Conservation (phyloP, 768 basidiomycete genomes). For the Tephrocybe sp. region DNA sequence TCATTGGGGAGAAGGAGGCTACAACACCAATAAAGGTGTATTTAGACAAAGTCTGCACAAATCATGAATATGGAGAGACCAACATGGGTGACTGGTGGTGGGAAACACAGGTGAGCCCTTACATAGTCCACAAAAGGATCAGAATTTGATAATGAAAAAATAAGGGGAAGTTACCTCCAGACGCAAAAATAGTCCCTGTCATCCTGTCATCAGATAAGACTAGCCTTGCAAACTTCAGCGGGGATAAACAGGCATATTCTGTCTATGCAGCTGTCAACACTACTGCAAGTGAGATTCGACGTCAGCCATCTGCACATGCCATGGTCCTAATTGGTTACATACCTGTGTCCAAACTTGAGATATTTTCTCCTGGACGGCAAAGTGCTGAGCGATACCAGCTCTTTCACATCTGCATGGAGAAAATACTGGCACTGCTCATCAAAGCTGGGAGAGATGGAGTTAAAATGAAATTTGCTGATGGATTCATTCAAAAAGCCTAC, state of each 20-base stretch:
- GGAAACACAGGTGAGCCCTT: neutral
- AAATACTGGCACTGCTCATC: slow-evolving; percentile 27
- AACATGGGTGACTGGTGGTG: slow-evolving; percentile 22
- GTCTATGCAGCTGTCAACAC: no score
- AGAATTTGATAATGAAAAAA: no score
- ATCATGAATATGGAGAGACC: slow-evolving; percentile 33
- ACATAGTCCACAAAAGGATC: no score
- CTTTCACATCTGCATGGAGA: slow-evolving; percentile 31
- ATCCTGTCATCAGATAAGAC: slow-evolving; percentile 9
- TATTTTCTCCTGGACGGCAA: slow-evolving; percentile 12
- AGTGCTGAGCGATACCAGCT: slow-evolving; percentile 21
- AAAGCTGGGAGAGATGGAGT: slow-evolving; percentile 21
- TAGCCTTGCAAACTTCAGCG: neutral
- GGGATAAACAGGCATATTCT: neutral
- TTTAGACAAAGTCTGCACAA: slow-evolving; percentile 7
- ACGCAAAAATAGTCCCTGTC: slow-evolving; percentile 4
- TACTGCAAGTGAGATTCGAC: neutral
- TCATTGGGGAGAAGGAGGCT: slow-evolving; percentile 24
- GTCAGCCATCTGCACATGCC: slow-evolving; percentile 16
- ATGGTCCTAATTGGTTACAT: slow-evolving; percentile 32
- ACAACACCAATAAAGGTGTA: slow-evolving; percentile 27
- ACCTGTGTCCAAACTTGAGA: slow-evolving; percentile 30
- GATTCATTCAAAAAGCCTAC: slow-evolving; percentile 20
- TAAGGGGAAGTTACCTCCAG: slow-evolving; percentile 1
- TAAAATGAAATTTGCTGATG: slow-evolving; percentile 16